A percentile compares a stretch with the other conserved stretches of the same genome.
phyloP scores from a whole-genome alignment of 768 basidiomycete genomes.

The Podaxis pistillaris region DNA sequence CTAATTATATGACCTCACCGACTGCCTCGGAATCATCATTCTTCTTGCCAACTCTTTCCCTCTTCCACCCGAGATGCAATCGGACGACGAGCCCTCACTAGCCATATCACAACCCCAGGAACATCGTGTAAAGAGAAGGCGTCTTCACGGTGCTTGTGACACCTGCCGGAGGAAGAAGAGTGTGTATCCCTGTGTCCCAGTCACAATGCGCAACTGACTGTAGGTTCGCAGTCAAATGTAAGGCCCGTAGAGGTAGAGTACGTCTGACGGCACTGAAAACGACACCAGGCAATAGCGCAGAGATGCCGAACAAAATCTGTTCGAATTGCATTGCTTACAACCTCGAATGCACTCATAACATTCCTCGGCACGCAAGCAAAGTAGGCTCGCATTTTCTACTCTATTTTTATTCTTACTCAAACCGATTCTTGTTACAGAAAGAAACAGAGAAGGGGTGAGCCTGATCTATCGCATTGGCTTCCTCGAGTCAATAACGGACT shows the following conservation, averaged over 20 bases:
- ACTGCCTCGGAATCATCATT: neutral
- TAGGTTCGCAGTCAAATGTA: conserved; percentile 37
- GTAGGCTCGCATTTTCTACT: conserved; percentile 26
- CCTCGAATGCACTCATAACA: conserved; percentile 53
- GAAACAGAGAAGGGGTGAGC: conserved; percentile 35
- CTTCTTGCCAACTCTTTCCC: too few relatives aligned
- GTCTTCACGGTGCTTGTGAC: conserved; percentile 46
- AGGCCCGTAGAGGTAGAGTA: neutral
- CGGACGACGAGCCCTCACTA: conserved; percentile 15
- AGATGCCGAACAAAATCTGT: conserved; percentile 52
- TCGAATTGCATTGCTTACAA: conserved; percentile 52
- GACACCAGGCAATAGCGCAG: conserved; percentile 55
- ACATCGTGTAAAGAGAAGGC: conserved; percentile 33
- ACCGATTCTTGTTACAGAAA: conserved; percentile 22
- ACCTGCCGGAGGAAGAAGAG: conserved; percentile 45
- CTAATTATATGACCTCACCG: neutral
- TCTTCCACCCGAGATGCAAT: conserved; percentile 11
- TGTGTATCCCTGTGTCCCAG: conserved; percentile 16
- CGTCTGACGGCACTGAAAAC: neutral
- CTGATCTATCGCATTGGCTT: neutral
- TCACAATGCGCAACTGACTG: conserved; percentile 9
- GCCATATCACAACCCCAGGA: conserved; percentile 13
- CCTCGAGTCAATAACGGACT: neutral
- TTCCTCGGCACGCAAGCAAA: conserved; percentile 44
- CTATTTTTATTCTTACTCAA: neutral